Evolutionary conservation across 169 alveolate species (phyloP), one percentile per base, ranked within the genome.

Genomic region (Plasmodium falciparum): DNA sequence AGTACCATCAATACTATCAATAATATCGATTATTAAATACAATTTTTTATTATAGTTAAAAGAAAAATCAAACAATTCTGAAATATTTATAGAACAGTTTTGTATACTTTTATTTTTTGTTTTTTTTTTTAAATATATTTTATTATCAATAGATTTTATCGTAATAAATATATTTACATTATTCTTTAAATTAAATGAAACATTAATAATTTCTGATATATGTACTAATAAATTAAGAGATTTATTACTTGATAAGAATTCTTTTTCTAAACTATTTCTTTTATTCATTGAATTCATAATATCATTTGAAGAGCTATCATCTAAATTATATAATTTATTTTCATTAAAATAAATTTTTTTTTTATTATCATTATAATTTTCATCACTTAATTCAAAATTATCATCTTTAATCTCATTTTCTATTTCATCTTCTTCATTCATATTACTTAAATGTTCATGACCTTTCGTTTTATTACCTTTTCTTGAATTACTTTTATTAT

Each of bases 131-230:
- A 80, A 69, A 43, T 58, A 29, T 54, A 80, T 69, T 80, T 80
- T 67, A 20, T 80, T 80, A 62, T 80, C 90, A 13, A 59, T 15
- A 2, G 90, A 80, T 80, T 80, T 80, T 67, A 80, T 50, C 12
- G 90, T 80, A 69, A 80, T 29, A 54, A 43, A 69, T 17, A 80
- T 45, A 80, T 22, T 20, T 6, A 80, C 62, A 17, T 49, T 66
- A 2, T 33, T 33, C 45, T 69, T 80, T 56, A 80, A 15, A 80
- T 80, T 61, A 33, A 39, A 17, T 43, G 83, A 80, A 22, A 80
- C 67, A 49, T 80, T 80, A 54, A 80, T 80, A 47, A 80, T 80
- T 26, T 80, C 90, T 39, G 80, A 80, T 33, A 80, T 80, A 54
- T 80, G 90, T 69, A 58, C 56, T 54, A 69, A 29, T 80, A 80